Percentiles rank a stretch among this genome's conserved stretches.
These are phyloP conservation scores for Drechmeria coniospora DNA, from an alignment of 2,329 filamentous ascomycete species.

Conservation along the genomic window DNA sequence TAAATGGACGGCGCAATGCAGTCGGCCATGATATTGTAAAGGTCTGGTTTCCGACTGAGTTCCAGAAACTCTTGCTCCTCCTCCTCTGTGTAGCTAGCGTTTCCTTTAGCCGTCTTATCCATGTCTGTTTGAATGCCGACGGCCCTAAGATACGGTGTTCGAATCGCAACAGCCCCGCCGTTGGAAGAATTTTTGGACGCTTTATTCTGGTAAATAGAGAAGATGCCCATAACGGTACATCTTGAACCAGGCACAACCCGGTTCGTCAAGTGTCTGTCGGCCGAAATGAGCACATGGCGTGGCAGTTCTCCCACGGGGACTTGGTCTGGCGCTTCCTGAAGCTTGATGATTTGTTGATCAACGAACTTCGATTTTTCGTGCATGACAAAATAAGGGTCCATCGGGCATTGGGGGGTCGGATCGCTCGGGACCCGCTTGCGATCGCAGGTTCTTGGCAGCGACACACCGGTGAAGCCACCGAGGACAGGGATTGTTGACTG, in stretches of 20 bases:
- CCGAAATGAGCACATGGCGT: conserved; percentile 85
- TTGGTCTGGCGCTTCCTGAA: conserved; percentile 94
- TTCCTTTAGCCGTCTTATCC: conserved; percentile 77
- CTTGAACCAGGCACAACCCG: conserved; percentile 87
- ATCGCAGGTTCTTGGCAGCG: conserved; percentile 65
- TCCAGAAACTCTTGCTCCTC: conserved; percentile 94
- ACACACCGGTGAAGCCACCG: conserved; percentile 77
- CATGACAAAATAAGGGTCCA: conserved; percentile 91
- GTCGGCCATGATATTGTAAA: conserved; percentile 80
- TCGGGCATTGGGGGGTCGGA: conserved; percentile 57
- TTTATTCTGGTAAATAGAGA: conserved; percentile 95
- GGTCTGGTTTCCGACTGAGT: conserved; percentile 74
- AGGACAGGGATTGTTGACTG: conserved; percentile 54
- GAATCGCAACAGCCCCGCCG: conserved; percentile 77
- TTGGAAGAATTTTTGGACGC: conserved; percentile 59
- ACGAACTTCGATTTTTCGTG: conserved; percentile 92
- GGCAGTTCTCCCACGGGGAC: conserved; percentile 94
- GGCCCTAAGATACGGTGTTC: conserved; percentile 85
- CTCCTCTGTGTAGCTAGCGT: conserved; percentile 74
- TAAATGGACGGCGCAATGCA: conserved; percentile 98
- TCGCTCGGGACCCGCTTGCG: conserved; percentile 51
- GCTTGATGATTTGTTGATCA: conserved; percentile 94
- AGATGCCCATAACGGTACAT: conserved; percentile 92
- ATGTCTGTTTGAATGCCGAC: conserved; percentile 85
- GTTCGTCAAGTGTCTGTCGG: conserved; percentile 92